phyloP scores from a whole-genome alignment of 768 basidiomycete genomes.

The Leccinum truebloodii region DNA sequence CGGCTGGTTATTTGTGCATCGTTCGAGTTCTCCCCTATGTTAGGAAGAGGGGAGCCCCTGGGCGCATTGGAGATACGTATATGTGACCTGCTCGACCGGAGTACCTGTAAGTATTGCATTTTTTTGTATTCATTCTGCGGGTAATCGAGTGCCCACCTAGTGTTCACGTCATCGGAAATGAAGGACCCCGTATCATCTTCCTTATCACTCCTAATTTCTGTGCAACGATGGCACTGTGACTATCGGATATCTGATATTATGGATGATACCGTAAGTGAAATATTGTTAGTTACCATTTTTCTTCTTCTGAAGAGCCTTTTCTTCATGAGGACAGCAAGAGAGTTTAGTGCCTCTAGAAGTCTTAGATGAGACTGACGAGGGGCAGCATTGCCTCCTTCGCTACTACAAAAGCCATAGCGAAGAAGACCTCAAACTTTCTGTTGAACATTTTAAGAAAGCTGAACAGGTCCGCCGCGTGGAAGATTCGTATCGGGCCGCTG shows the following conservation, averaged over 20 bases:
- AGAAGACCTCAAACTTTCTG: conserved; percentile 1
- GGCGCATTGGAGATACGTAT: neutral
- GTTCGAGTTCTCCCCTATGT: neutral
- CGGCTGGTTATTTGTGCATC: neutral
- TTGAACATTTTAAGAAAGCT: conserved; percentile 9
- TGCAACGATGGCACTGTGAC: conserved; percentile 3
- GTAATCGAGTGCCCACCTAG: neutral
- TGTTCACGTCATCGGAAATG: neutral
- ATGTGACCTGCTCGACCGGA: neutral
- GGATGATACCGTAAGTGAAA: neutral
- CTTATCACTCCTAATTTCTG: conserved; percentile 2
- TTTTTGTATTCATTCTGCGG: neutral
- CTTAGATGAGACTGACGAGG: conserved; percentile 3
- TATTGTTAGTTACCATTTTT: neutral
- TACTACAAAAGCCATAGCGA: neutral
- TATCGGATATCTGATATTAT: neutral
- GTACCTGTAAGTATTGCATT: neutral
- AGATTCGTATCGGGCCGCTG: conserved; percentile 7
- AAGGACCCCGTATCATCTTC: neutral
- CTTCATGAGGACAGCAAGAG: neutral
- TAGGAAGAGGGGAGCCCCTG: neutral
- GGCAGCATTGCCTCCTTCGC: conserved; percentile 1
- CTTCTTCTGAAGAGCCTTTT: neutral
- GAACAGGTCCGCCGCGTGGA: neutral
- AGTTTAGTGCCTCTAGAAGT: neutral